Evolutionary conservation across 2,329 filamentous ascomycete species (phyloP), one percentile per base, ranked within the genome.

Genomic region (Didymella glomerata): DNA sequence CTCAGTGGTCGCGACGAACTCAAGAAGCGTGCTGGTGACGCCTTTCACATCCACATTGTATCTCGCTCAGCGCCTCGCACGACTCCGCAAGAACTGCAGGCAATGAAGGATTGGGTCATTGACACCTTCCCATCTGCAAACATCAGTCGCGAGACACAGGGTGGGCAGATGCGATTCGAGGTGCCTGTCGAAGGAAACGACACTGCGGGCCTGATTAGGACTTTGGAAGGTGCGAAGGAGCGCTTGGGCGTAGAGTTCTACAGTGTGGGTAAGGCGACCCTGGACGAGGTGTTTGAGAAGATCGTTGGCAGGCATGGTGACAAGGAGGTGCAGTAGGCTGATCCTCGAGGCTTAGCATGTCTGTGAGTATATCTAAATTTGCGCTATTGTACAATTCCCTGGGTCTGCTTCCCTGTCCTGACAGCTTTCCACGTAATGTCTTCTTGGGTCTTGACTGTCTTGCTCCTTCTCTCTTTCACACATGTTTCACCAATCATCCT

Each of bases 281-380:
- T 96, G 50, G 93, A 97, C 73, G 91, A 96, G 77, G 92, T 96
- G 0, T 97, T 97, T 76, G 78, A 97, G 77, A 86, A 84, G 47
- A 94, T 96, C 73, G 92, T 96, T 0, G 57, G 57, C 41, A 64
- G 52, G 14, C 44, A 54, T n/a, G 36, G 36, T 11, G 45, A 42
- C 27, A 16, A 54, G 56, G 64, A 28, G 58, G 57, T 48, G 8
- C 4, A 25, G n/a, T 53, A 27, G 38, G 10, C 34, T 4, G 9
- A 4, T 3, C 2, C 30, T 34, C 30, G 14, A 34, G 6, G 30
- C 6, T 16, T 34, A 34, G 30, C 6, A 34, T 34, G 30, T 8
- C 30, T 30, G 8, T 9, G 28, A 30, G 28, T 30, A 9, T 10
- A 30, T 8, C 2, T 13, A 10, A 1, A 30, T 30, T 30, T 9